Base-by-base conservation (phyloP, 1,139 yeast genomes). In the Diutina catenulata region DNA sequence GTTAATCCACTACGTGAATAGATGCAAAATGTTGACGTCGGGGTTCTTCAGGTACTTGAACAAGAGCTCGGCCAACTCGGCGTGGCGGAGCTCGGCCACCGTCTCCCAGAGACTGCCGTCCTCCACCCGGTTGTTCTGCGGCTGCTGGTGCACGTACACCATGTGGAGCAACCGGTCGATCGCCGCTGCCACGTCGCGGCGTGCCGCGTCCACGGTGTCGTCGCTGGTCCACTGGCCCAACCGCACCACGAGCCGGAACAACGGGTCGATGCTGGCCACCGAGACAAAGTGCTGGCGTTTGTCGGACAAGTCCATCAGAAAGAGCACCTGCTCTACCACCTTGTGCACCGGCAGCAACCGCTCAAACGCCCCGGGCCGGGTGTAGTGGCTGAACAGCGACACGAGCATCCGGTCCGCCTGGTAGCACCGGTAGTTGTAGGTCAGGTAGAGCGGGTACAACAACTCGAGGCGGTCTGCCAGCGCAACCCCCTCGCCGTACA, bases 81-180 rank as follows among this genome's bases (percentile, higher is more conserved):
- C 42, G 39, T 49, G 49, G 40, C 49, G 49, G 31, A 47, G 40
- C 24, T 45, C 47, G 23, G 48, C 44, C 4, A 53, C 45, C 32
- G 44, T 49, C 10, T 40, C 39, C 58, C 58, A 53, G 19, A 53
- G 40, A 11, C 45, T 48, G 15, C 38, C 38, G 37, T 38, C 44
- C 11, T 35, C 37, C 5, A 6, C n/a, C 5, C 3, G n/a, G 25
- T n/a, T n/a, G n/a, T n/a, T n/a, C 26, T 13, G 10, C 36, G 32
- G 36, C 33, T 20, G 14, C 15, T 26, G 22, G 10, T 35, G 33
- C 13, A 33, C 24, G 38, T 47, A 49, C 33, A 44, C 47, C 9
- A 28, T 33, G 15, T 42, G 37, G 33, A 50, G 42, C 16, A 52
- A 41, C 8, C 43, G 42, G n/a, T 42, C 39, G 19, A 36, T 40